Percentiles rank a stretch among this genome's conserved stretches.
Evolutionary conservation across 805 yeast species (phyloP).

Genomic region (Hanseniaspora singularis): DNA sequence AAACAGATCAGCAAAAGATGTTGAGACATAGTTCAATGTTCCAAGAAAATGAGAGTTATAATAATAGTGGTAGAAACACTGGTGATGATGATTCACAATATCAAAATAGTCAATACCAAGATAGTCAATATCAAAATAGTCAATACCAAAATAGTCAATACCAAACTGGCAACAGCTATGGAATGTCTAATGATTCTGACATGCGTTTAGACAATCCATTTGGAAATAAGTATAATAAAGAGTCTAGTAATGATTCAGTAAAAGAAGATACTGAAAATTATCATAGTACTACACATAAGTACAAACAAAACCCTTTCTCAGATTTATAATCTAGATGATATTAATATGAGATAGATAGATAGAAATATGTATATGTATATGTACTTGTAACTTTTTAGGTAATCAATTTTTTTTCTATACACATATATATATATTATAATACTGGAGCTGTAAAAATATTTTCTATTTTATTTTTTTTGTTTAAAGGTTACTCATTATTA

Average conservation of each 20-base stretch:
- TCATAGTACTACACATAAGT: background rate
- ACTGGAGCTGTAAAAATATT: too few relatives aligned
- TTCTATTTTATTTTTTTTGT: background rate
- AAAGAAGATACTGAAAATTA: background rate
- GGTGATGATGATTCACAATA: constrained; percentile 3
- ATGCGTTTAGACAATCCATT: constrained; percentile 14
- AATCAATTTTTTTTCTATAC: too few relatives aligned
- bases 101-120: constrained; percentile 2
- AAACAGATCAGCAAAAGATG: constrained; percentile 25
- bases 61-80: constrained; percentile 1
- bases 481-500: background rate
- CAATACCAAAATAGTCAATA: constrained; percentile 6
- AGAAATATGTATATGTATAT: background rate
- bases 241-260: constrained; percentile 11
- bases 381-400: background rate
- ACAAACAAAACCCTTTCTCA: constrained; percentile 14
- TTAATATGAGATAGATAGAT: too few relatives aligned
- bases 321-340: constrained; percentile 1
- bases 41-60: constrained; percentile 3
- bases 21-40: constrained; percentile 18
- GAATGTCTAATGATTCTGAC: background rate
- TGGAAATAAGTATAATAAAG: background rate
- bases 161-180: constrained; percentile 7
- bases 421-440: too few relatives aligned
- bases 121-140: background rate